phyloP scores from a whole-genome alignment of 2,329 filamentous ascomycete species.

The Fusarium sp. region DNA sequence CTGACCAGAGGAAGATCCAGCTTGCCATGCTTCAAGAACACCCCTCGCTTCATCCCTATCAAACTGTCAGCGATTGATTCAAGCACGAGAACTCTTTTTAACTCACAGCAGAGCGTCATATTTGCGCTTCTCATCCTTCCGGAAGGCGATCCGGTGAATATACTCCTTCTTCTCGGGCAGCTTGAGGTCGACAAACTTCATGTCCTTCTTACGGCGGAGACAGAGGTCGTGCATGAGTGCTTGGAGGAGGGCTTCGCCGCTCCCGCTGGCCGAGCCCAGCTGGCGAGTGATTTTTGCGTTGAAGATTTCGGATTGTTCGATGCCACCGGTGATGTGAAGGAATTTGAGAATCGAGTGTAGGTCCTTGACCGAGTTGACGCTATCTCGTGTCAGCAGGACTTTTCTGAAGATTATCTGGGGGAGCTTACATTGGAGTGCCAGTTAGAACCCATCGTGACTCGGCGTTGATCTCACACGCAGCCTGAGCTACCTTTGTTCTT shows the following conservation, averaged over 20 bases:
- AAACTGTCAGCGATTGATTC: neutral
- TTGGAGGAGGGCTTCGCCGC: constrained; percentile 74
- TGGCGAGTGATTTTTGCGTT: constrained; percentile 71
- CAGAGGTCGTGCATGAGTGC: constrained; percentile 84
- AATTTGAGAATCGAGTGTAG: constrained; percentile 84
- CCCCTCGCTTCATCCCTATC: constrained; percentile 77
- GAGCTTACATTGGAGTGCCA: constrained; percentile 78
- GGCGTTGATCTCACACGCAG: constrained; percentile 74
- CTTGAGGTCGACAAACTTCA: constrained; percentile 86
- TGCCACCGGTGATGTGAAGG: constrained; percentile 77
- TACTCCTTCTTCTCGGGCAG: constrained; percentile 83
- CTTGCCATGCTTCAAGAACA: constrained; percentile 70
- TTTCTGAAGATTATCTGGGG: neutral
- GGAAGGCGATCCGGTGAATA: constrained; percentile 79
- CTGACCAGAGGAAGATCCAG: constrained; percentile 53
- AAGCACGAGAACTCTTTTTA: accelerated
- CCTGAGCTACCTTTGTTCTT: constrained; percentile 75
- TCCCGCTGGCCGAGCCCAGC: constrained; percentile 65
- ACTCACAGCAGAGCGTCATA: constrained; percentile 78
- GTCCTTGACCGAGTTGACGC: constrained; percentile 82
- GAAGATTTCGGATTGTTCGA: constrained; percentile 80
- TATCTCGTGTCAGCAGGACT: constrained; percentile 46
- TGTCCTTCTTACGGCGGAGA: constrained; percentile 84
- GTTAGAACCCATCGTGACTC: constrained; percentile 83
- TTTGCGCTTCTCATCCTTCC: constrained; percentile 77